Conservation (phyloP, 2,329 filamentous ascomycete species). For the Clathrospora elynae region DNA sequence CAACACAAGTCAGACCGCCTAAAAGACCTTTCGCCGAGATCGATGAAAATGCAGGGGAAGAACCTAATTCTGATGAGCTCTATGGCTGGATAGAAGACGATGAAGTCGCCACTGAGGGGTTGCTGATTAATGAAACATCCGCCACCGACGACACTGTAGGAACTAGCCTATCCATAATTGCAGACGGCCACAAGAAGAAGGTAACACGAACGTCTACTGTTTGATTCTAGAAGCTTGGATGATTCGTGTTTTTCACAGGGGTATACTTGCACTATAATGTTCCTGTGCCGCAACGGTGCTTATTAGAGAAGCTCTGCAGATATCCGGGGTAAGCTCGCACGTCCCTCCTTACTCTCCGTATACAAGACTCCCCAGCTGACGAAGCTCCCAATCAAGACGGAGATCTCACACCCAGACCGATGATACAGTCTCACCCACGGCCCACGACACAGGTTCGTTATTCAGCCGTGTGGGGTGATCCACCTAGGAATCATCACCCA, state of each 20-base stretch:
- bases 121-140: slow-evolving; percentile 42
- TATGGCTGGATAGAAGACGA: slow-evolving; percentile 74
- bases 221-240: slow-evolving; percentile 18
- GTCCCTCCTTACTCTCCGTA: slow-evolving; percentile 11
- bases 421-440: slow-evolving; percentile 19
- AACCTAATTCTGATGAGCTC: slow-evolving; percentile 66
- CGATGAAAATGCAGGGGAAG: slow-evolving; percentile 65
- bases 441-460: slow-evolving; percentile 18
- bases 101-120: slow-evolving; percentile 52
- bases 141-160: slow-evolving; percentile 18
- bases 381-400: slow-evolving; percentile 17
- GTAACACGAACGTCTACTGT: slow-evolving; percentile 31
- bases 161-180: slow-evolving; percentile 23
- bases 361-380: slow-evolving; percentile 15
- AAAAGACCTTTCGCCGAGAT: slow-evolving; percentile 66
- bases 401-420: slow-evolving; percentile 26
- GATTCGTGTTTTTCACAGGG: background rate
- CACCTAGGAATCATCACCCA: slow-evolving; percentile 25
- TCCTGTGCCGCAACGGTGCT: slow-evolving; percentile 27
- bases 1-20: slow-evolving; percentile 45
- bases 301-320: slow-evolving; percentile 21
- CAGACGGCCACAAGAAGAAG: slow-evolving; percentile 32
- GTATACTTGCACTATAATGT: slow-evolving; percentile 3
- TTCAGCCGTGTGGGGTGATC: slow-evolving; percentile 27
- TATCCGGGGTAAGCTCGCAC: slow-evolving; percentile 21